Evolutionary conservation across 2,329 filamentous ascomycete species (phyloP).

Genomic region (Aspergillus calidoustus): DNA sequence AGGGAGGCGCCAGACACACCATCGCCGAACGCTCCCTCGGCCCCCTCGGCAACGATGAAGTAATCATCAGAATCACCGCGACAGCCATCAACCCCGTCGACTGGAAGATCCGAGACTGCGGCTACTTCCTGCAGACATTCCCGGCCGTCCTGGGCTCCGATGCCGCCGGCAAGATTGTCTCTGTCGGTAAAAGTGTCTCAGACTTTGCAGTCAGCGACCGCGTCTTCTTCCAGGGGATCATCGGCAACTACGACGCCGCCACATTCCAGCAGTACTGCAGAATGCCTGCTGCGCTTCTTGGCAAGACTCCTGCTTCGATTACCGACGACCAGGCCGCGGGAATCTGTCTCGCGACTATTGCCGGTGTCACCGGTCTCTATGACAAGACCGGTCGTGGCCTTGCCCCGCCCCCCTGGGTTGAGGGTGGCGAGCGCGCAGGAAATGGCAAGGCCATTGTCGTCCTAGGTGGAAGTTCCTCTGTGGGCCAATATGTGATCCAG

Average conservation of each 20-base stretch:
- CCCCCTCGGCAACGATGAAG: slow-evolving; percentile 21
- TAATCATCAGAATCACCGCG: slow-evolving; percentile 23
- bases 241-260: slow-evolving; percentile 33
- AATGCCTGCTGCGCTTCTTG: slow-evolving; percentile 38
- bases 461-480: slow-evolving; percentile 42
- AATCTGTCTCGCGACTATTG: slow-evolving; percentile 27
- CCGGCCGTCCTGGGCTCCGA: slow-evolving; percentile 27
- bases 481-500: slow-evolving; percentile 43
- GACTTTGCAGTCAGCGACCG: slow-evolving; percentile 30
- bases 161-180: slow-evolving; percentile 25
- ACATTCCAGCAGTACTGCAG: slow-evolving; percentile 47
- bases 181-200: slow-evolving; percentile 26
- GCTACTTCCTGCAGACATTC: slow-evolving; percentile 25
- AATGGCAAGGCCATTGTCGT: slow-evolving; percentile 30
- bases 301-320: slow-evolving; percentile 36
- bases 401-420: slow-evolving; percentile 34
- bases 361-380: slow-evolving; percentile 26
- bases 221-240: slow-evolving; percentile 43
- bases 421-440: slow-evolving; percentile 26
- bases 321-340: slow-evolving; percentile 37
- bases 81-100: slow-evolving; percentile 29
- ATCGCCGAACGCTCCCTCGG: slow-evolving; percentile 26
- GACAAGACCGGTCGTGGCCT: slow-evolving; percentile 28
- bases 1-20: slow-evolving; percentile 18
- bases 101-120: slow-evolving; percentile 38